Base-by-base conservation (phyloP, 441 rosid species). In the Viola pubescens region DNA sequence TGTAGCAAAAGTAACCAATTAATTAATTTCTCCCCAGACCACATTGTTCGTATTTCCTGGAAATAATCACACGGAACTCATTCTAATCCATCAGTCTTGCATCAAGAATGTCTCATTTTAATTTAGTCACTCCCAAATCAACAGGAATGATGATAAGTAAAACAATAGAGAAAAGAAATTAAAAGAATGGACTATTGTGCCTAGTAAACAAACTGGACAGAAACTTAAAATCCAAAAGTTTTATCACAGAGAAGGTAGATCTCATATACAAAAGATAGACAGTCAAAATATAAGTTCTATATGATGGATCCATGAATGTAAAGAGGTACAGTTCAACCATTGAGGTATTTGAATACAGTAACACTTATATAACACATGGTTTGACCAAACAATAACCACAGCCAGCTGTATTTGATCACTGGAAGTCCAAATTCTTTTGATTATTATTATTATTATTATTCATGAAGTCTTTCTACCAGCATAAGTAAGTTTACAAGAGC, bases 1-100 rank as follows among this genome's bases (percentile, higher is more conserved):
- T 6, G 59, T 9, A 56, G 26, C 13, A n/a, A 58, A 58, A 37
- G 37, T 26, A 39, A 52, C 53, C 14, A 9, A 52, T 8, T 13
- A 38, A 12, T 45, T 55, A 11, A 39, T 6, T 43, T 45, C 34
- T 26, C 34, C 34, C 19, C 43, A 54, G 55, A 52, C 38, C 54
- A 71, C 59, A 39, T 44, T 9, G 12, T 52, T 48, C 47, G n/a
- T 37, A 34, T 14, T 37, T 10, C 49, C 60, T 26, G 16, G 53
- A n/a, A 7, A 37, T 37, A 42, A 48, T 47, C 10, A 66, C 54
- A 54, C 19, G 42, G 6, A 65, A 43, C 38, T 38, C 10, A 45
- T 37, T 19, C 47, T 40, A 49, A 62, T 16, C 14, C 9, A 12
- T 1, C 53, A 52, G 9, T 41, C 3, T 50, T 34, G 26, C 16